Base-by-base conservation (phyloP, 306 rosid species). In the Fragaria ananassa region DNA sequence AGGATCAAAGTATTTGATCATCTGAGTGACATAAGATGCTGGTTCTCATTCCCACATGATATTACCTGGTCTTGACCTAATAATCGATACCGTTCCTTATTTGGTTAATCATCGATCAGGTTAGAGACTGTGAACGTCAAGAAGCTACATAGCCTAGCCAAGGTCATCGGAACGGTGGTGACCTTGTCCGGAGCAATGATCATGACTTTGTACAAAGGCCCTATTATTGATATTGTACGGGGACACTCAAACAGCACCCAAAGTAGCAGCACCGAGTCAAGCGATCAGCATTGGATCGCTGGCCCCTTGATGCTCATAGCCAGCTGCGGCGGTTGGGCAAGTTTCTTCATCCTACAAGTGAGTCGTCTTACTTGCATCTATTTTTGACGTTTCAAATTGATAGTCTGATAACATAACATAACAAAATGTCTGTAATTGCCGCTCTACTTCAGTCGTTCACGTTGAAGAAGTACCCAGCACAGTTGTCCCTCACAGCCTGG, bases 191-290 rank as follows among this genome's bases (percentile, higher is more conserved):
- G 98, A 83, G 99, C 99, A 41, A 96, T 92, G 99, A 88, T 88
- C 67, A 96, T 96, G 99, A 92, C 99, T 31, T 82, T 96, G 75
- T 96, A 92, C 89, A 96, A 92, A 89, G 99, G 99, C 39, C 96
- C 97, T 5, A 86, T 92, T 29, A 77, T 87, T 18, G 83, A 91
- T 47, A 70, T 92, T 54, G 68, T 91, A 23, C 84, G 79, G 61
- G 91, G 86, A 2, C 79, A 80, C 47, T 85, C 61, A 81, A 82
- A 0, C 44, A 64, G 21, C 83, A 79, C 81, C 63, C 81, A 77
- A 0, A 62, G 57, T 51, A 8, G 81, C 80, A 47, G 62, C 67
- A 54, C 19, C 3, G 85, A 81, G 29, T 53, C 96, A 11, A 50
- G 87, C 4, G 76, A 80, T 1, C 96, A 91, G 78, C 91, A 93